Evolutionary conservation across 257 asterid species (phyloP), one percentile per base, ranked within the genome.

Genomic region (Eustoma russellianum): DNA sequence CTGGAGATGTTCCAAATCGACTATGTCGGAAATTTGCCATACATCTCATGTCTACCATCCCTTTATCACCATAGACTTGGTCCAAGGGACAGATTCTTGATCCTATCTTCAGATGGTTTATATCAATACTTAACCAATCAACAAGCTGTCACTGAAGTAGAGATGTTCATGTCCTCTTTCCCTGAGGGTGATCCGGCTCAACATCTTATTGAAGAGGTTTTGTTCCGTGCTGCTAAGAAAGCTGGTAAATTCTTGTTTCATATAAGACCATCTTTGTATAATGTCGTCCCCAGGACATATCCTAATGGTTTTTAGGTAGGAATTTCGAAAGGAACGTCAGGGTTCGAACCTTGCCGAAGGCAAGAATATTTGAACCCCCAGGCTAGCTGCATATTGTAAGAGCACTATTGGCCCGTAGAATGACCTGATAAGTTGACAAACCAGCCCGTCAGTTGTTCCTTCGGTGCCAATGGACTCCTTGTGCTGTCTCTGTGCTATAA

Each of bases 161-260:
- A 92, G 69, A 58, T 66, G 24, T 92, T 92, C 73, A 74, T 92
- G 81, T 69, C 79, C 15, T 77, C 72, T 9, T 92, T 82, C 65
- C 98, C 98, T 0, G 98, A 91, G 68, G 98, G 96, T 6, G 98
- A 91, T 76, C 98, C 98, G 2, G 98, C 98, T 11, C 98, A 92
- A 3, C 98, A 92, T 60, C 95, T 92, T 0, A 90, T 92, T 0
- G 98, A 92, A 63, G 98, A 92, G 66, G 93, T 92, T 13, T 59
- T 92, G 0, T 92, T 92, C 65, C 90, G 98, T 10, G 98, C 98
- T 61, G 98, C 98, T 50, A 92, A 92, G 66, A 79, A 85, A 76
- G 95, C 98, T 24, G 98, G 98, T 84, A 82, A 48, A 33, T 15
- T 34, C 30, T 10, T 13, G 1, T 44, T 24, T 51, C 5, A 9